These are phyloP conservation scores for Dictyostelium citrinum DNA, from an alignment of 78 protist genomes.

Conservation along the genomic window DNA sequence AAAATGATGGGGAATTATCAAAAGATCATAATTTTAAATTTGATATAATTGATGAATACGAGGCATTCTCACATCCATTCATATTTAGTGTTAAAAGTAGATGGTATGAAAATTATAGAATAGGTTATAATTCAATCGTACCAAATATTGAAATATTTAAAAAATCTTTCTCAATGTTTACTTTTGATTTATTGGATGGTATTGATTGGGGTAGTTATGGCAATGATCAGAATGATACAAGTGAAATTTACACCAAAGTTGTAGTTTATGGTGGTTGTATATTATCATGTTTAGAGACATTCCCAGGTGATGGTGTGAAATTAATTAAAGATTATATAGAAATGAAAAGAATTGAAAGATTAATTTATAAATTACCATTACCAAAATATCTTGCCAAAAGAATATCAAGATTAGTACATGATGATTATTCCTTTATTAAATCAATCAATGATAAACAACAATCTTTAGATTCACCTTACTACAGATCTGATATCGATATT, in stretches of 20 bases:
- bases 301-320: not conserved
- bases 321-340: not conserved
- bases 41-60: not conserved
- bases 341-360: not conserved
- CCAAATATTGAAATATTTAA: not conserved
- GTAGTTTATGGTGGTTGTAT: not conserved
- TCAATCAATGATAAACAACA: not conserved
- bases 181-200: not conserved
- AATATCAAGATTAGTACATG: not conserved
- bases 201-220: not conserved
- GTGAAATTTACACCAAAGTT: not conserved
- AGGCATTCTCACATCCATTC: not conserved
- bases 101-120: not conserved
- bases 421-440: not conserved
- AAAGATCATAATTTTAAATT: not conserved
- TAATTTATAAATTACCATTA: not conserved
- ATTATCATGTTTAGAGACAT: not conserved
- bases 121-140: not conserved
- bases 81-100: not conserved
- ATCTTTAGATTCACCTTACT: not conserved
- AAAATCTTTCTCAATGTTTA: not conserved
- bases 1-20: not conserved
- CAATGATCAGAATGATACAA: not conserved
- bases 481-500: not conserved
- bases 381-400: not conserved